A percentile compares a stretch with the other conserved stretches of the same genome.
Conservation (phyloP, 768 basidiomycete genomes). For the Roridomyces roridus region DNA sequence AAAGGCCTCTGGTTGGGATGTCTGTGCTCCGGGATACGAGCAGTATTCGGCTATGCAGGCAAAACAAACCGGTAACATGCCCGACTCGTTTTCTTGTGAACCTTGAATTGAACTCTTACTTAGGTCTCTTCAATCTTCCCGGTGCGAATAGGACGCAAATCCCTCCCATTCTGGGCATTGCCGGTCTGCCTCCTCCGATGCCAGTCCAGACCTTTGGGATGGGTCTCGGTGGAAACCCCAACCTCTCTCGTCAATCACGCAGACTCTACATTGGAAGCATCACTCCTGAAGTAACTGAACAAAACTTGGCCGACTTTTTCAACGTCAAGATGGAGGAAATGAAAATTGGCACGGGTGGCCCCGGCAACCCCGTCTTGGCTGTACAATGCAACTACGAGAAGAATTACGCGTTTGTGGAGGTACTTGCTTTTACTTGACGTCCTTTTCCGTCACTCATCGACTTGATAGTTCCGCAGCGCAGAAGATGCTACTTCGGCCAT, state of each 20-base stretch:
- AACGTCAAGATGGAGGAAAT: slow-evolving; percentile 95
- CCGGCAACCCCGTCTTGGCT: slow-evolving; percentile 89
- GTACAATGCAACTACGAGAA: slow-evolving; percentile 99
- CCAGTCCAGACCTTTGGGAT: slow-evolving; percentile 86
- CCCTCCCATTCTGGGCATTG: slow-evolving; percentile 80
- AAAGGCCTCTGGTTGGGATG: slow-evolving; percentile 95
- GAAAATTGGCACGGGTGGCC: slow-evolving; percentile 81
- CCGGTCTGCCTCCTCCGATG: slow-evolving; percentile 83
- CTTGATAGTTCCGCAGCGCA: slow-evolving; percentile 89
- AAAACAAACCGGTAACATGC: slow-evolving; percentile 92
- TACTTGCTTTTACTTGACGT: slow-evolving; percentile 34
- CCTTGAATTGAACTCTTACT: slow-evolving; percentile 15
- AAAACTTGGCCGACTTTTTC: slow-evolving; percentile 92
- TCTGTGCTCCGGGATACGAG: slow-evolving; percentile 94
- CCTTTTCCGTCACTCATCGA: slow-evolving; percentile 12
- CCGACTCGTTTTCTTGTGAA: not conserved
- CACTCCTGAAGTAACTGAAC: slow-evolving; percentile 92
- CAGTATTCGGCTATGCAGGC: slow-evolving; percentile 95
- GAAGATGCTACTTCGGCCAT: slow-evolving; percentile 97
- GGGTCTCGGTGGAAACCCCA: slow-evolving; percentile 87
- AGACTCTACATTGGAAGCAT: slow-evolving; percentile 97
- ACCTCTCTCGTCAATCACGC: slow-evolving; percentile 90
- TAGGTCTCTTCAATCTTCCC: slow-evolving; percentile 95
- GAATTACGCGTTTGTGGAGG: slow-evolving; percentile 98
- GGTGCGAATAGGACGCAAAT: slow-evolving; percentile 92